A percentile compares a stretch with the other conserved stretches of the same genome.
These are phyloP conservation scores for Thuja plicata DNA, from an alignment of 83 land plant species.

Conservation along the genomic window DNA sequence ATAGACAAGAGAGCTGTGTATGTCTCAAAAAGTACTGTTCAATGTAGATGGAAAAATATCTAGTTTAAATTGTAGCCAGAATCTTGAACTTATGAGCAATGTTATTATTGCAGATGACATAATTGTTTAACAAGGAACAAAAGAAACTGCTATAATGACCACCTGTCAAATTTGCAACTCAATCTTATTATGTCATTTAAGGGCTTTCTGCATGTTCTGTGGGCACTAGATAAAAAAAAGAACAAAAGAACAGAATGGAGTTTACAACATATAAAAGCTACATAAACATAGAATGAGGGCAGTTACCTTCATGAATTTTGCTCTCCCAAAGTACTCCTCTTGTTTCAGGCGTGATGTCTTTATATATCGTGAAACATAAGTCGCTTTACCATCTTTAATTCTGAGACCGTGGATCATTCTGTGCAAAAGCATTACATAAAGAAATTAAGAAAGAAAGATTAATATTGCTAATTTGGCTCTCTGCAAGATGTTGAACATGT, in stretches of 20 bases:
- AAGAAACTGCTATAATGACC: not conserved
- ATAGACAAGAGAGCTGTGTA: not conserved
- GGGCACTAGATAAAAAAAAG: not conserved
- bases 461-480: not conserved
- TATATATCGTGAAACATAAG: slow-evolving; percentile 91
- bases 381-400: slow-evolving; percentile 93
- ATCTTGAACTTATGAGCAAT: not conserved
- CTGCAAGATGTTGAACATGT: not conserved
- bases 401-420: slow-evolving; percentile 97
- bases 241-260: not conserved
- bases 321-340: slow-evolving; percentile 81
- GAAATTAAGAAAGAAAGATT: not conserved
- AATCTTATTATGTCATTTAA: not conserved
- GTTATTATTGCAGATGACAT: not conserved
- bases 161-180: not conserved
- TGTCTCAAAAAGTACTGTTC: not conserved
- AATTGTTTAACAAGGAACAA: not conserved
- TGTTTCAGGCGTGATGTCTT: slow-evolving; percentile 83
- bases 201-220: not conserved
- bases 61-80: not conserved
- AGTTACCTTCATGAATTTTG: slow-evolving; percentile 86
- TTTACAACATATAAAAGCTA: not conserved
- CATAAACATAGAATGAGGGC: not conserved
- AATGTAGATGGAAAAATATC: not conserved
- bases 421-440: slow-evolving; percentile 5